phyloP scores from a whole-genome alignment of 2,329 filamentous ascomycete species.

The Fragosphaeria purpurea region DNA sequence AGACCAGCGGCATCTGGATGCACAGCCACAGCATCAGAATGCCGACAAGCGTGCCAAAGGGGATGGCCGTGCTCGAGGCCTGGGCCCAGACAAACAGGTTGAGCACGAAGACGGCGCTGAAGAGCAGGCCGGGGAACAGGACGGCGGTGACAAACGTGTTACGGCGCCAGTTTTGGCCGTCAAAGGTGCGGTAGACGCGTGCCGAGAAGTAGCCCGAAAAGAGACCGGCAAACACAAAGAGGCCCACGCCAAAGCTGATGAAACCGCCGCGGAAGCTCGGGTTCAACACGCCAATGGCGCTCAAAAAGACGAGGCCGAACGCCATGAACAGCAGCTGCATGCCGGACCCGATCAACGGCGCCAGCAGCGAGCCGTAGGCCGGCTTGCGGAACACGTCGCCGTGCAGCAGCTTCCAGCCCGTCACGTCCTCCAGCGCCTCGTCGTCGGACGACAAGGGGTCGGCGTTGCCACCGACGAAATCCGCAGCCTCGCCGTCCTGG shows the following conservation, averaged over 20 bases:
- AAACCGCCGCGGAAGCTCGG: slow-evolving; percentile 87
- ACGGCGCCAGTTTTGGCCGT: slow-evolving; percentile 61
- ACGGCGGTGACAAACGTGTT: slow-evolving; percentile 70
- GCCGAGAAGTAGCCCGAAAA: slow-evolving; percentile 86
- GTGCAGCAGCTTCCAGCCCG: slow-evolving; percentile 81
- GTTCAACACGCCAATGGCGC: slow-evolving; percentile 68
- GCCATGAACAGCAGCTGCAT: slow-evolving; percentile 82
- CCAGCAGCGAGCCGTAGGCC: slow-evolving; percentile 58
- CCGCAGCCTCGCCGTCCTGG: slow-evolving; percentile 22
- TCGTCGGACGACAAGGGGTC: slow-evolving; percentile 53
- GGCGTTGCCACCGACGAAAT: slow-evolving; percentile 33
- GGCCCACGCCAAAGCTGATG: slow-evolving; percentile 69
- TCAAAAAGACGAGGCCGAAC: slow-evolving; percentile 59
- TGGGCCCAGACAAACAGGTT: slow-evolving; percentile 89
- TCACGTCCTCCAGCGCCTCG: slow-evolving; percentile 66
- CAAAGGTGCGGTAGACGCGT: slow-evolving; percentile 73
- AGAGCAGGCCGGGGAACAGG: slow-evolving; percentile 70
- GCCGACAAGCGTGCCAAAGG: slow-evolving; percentile 66
- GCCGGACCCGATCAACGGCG: slow-evolving; percentile 73
- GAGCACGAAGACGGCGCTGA: slow-evolving; percentile 64
- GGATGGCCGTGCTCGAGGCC: slow-evolving; percentile 77
- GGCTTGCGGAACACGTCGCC: slow-evolving; percentile 80
- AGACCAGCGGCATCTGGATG: slow-evolving; percentile 77
- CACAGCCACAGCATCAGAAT: slow-evolving; percentile 72
- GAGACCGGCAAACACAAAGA: slow-evolving; percentile 73